Conservation (phyloP, 805 yeast species). For the Candida xyloterini region DNA sequence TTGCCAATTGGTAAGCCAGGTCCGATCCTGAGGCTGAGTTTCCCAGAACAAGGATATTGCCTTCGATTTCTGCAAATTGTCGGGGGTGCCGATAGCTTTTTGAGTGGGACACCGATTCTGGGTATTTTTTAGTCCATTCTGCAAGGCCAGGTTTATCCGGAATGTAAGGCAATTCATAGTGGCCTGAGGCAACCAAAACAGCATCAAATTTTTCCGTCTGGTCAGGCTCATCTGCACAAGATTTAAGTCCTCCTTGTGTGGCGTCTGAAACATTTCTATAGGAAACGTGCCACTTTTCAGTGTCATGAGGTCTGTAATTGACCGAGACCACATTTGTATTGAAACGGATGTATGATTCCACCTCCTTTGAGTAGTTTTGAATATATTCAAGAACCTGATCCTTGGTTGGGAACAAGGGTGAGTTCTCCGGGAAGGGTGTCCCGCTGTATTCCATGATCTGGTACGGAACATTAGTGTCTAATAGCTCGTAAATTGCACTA, state of each 20-base stretch:
- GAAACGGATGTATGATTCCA: constrained; percentile 40
- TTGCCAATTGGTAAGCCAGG: constrained; percentile 58
- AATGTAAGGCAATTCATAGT: constrained; percentile 54
- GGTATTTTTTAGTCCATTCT: constrained; percentile 43
- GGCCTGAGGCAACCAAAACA: constrained; percentile 63
- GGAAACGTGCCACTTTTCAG: constrained; percentile 42
- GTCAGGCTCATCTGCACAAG: constrained; percentile 19
- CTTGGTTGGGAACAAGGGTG: constrained; percentile 56
- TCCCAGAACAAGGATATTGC: constrained; percentile 64
- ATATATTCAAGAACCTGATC: constrained; percentile 59
- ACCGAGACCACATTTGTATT: constrained; percentile 48
- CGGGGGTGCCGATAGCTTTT: constrained; percentile 50
- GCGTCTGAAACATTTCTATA: constrained; percentile 33
- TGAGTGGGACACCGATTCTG: constrained; percentile 56
- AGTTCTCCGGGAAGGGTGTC: constrained; percentile 45
- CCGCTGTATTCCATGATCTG: constrained; percentile 65
- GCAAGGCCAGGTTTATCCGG: constrained; percentile 57
- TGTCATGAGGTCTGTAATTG: constrained; percentile 20
- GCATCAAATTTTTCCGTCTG: constrained; percentile 52
- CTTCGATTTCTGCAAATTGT: constrained; percentile 37
- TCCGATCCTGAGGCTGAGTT: constrained; percentile 75
- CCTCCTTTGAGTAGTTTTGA: constrained; percentile 44
- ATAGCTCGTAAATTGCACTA: constrained; percentile 57
- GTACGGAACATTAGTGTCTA: constrained; percentile 70
- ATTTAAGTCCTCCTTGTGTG: constrained; percentile 33